Conservation (phyloP, 148 eudicot genomes). For the Suaeda aralocaspica region DNA sequence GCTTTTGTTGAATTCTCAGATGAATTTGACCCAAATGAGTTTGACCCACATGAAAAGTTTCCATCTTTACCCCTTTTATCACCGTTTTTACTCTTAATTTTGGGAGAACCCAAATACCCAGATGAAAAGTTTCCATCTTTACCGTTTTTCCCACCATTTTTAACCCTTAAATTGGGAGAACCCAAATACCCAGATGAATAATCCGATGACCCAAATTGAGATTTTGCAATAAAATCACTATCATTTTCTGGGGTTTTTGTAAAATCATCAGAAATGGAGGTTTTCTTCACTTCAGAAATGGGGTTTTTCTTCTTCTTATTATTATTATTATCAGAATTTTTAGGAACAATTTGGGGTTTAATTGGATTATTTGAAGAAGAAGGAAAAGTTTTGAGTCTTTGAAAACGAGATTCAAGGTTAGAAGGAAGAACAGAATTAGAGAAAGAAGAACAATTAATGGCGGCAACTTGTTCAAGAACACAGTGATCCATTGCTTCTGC, state of each 20-base stretch:
- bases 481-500: slow-evolving; percentile 67
- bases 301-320: neutral
- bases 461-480: slow-evolving; percentile 73
- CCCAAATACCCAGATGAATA: slow-evolving; percentile 30
- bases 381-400: slow-evolving; percentile 70
- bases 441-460: slow-evolving; percentile 69
- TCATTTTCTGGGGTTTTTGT: slow-evolving; percentile 13
- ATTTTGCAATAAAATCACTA: slow-evolving; percentile 13
- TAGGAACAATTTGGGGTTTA: slow-evolving; percentile 21
- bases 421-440: slow-evolving; percentile 62
- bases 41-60: slow-evolving; percentile 28
- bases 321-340: slow-evolving; percentile 13
- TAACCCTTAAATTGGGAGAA: slow-evolving; percentile 29
- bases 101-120: slow-evolving; percentile 26
- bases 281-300: slow-evolving; percentile 9
- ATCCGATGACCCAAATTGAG: slow-evolving; percentile 36
- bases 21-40: slow-evolving; percentile 33
- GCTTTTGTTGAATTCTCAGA: slow-evolving; percentile 28
- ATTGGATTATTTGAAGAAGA: slow-evolving; percentile 21
- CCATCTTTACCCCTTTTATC: slow-evolving; percentile 25
- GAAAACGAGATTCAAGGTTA: slow-evolving; percentile 73
- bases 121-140: slow-evolving; percentile 27
- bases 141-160: slow-evolving; percentile 22
- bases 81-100: slow-evolving; percentile 16
- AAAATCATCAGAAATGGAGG: slow-evolving; percentile 15